Conservation (phyloP, 345 rosid genomes). For the Mangifera indica region DNA sequence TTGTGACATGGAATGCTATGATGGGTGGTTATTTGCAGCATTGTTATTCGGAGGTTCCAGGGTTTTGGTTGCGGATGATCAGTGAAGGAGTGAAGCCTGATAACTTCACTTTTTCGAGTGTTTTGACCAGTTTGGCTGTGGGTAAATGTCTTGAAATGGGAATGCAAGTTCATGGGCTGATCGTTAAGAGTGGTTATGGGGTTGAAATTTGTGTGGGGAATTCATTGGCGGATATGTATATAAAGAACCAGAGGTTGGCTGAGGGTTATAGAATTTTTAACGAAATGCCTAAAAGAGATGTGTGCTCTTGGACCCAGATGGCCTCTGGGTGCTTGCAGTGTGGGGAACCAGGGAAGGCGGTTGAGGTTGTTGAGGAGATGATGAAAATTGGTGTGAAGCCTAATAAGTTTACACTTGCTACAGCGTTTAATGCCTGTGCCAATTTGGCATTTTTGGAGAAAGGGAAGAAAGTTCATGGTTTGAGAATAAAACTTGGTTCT, state of each 20-base stretch:
- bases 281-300: slow-evolving; percentile 41
- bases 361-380: slow-evolving; percentile 44
- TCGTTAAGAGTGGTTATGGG: slow-evolving; percentile 49
- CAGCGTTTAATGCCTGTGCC: slow-evolving; percentile 51
- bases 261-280: slow-evolving; percentile 43
- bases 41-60: slow-evolving; percentile 31
- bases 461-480: slow-evolving; percentile 47
- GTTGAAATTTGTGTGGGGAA: slow-evolving; percentile 47
- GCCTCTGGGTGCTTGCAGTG: slow-evolving; percentile 44
- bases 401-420: slow-evolving; percentile 51
- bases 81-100: slow-evolving; percentile 48
- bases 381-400: slow-evolving; percentile 40
- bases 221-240: slow-evolving; percentile 47
- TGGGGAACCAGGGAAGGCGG: slow-evolving; percentile 47
- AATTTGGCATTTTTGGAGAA: slow-evolving; percentile 41
- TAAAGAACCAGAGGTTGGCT: slow-evolving; percentile 33
- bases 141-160: slow-evolving; percentile 41
- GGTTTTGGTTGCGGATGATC: slow-evolving; percentile 43
- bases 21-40: slow-evolving; percentile 46
- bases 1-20: slow-evolving; percentile 58
- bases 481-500: slow-evolving; percentile 47
- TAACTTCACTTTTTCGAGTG: slow-evolving; percentile 44
- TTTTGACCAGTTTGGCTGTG: slow-evolving; percentile 43
- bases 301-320: slow-evolving; percentile 51
- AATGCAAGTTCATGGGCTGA: slow-evolving; percentile 47